Conservation (phyloP, 2,329 filamentous ascomycete genomes). For the Polychaeton citri region DNA sequence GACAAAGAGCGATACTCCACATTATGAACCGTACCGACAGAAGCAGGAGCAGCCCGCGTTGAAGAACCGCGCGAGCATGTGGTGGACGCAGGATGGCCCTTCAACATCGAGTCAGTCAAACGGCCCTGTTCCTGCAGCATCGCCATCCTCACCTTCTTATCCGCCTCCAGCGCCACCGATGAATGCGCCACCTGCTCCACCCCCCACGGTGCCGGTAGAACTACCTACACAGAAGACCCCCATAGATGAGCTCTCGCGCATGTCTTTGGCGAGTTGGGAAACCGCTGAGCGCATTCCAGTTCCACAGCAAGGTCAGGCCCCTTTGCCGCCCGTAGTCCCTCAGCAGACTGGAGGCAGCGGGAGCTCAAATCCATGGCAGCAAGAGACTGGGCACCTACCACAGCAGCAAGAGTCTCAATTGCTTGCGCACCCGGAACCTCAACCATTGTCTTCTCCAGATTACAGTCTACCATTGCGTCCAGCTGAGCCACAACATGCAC, state of each 20-base stretch:
- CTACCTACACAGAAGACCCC: conserved; percentile 29
- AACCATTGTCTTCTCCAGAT: not conserved
- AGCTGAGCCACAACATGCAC: conserved; percentile 2
- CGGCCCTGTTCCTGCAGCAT: conserved; percentile 11
- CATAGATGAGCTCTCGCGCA: conserved; percentile 24
- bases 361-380: conserved; percentile 1
- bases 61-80: not conserved
- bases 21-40: conserved; percentile 1
- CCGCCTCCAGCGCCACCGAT: conserved; percentile 10
- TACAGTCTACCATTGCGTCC: not conserved
- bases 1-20: not conserved
- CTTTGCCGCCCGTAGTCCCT: conserved; percentile 11
- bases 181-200: conserved; percentile 4
- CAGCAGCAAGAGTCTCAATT: not conserved
- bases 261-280: conserved; percentile 19
- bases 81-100: conserved; percentile 5
- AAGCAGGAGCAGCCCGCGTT: not conserved
- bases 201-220: conserved; percentile 21
- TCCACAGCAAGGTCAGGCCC: conserved; percentile 14
- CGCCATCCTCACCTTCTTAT: conserved; percentile 9
- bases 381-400: not conserved
- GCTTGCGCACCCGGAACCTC: not conserved
- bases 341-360: conserved; percentile 1
- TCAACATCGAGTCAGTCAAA: conserved; percentile 33
- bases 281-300: conserved; percentile 13